Evolutionary conservation across 352 stramenopile genomes (phyloP), one percentile per base, ranked within the genome.

Genomic region (Synura sp.): DNA sequence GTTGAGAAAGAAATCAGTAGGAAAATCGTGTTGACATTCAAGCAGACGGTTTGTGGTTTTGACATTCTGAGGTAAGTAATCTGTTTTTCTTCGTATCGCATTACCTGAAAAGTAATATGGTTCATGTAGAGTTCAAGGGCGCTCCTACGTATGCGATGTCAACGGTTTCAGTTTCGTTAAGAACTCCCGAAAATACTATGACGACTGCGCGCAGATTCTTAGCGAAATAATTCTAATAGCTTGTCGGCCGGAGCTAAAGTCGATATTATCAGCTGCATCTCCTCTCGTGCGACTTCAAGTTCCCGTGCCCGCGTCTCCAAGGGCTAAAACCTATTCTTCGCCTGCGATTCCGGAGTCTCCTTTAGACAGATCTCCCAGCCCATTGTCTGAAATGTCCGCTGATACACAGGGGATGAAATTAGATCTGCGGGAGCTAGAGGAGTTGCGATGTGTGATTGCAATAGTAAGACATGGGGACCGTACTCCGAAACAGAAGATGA

Each of bases 101-200:
- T 19, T 17, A 19, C 19, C 9, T 69, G 19, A 17, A 69, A 17
- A 17, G 55, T 44, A 69, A 33, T 17, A 33, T 69, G 55, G 7
- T 9, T 19, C 19, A 19, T 69, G 55, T 42, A 69, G 59, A 71
- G 59, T 63, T 85, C 49, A 80, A 85, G 76, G 85, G 84, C 22
- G 85, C 27, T 90, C 92, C 29, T 99, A 97, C 83, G 95, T 99
- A 9, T 99, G 96, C 87, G 97, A 99, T 86, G 97, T 99, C 25
- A 99, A 99, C 84, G 97, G 97, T 25, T 99, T 94, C 92, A 98
- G 91, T 81, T 99, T 99, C 84, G 97, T 99, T 22, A 99, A 99
- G 87, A 99, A 99, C 80, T 98, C 93, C 57, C 89, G 95, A 57
- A 99, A 99, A 88, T 99, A 99, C 85, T 99, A 98, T 81, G 95